Base-by-base conservation (phyloP, 129 eudicot genomes). In the Flaveria bidentis region DNA sequence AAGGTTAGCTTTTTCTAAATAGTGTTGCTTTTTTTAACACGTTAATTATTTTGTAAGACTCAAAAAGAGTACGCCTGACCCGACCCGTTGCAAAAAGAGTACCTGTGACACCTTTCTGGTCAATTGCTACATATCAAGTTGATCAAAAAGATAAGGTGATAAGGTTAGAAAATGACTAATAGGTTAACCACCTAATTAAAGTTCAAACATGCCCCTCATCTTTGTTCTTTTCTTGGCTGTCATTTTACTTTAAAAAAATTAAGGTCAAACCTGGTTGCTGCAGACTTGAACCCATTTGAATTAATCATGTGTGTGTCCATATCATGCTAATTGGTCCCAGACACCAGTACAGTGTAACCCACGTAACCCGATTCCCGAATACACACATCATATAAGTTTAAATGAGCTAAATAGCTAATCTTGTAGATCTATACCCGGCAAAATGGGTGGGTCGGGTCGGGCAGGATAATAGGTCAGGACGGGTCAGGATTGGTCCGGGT, bases 251-350 rank as follows among this genome's bases (percentile, higher is more conserved):
- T 72, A 8, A 50, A 65, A 65, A 25, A 25, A 36, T 6, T 42
- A 47, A 20, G 56, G 72, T 82, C 86, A 47, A 58, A 47, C 64
- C 42, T 49, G 76, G 76, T 61, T 70, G 83, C 58, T 55, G 76
- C 73, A 50, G 46, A 73, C 72, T 51, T 44, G 67, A 25, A 55
- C 78, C 79, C 61, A 26, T 15, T 76, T 63, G 67, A 70, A 41
- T 44, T 63, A 44, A 69, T 67, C 73, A 74, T 67, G 39, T 67
- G 70, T 67, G 39, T 67, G 70, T 67, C 49, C 69, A 49, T 61
- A 71, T 22, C 18, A 60, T 63, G 39, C 39, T 60, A 49, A 66
- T 50, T 55, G 9, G 41, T 8, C 17, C 15, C 6, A 7, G 26
- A 55, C 25, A 20, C n/a, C n/a, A 58, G 39, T 25, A 58, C 36